phyloP scores from a whole-genome alignment of 164 flowering plant genomes.

The Aristolochia contorta region DNA sequence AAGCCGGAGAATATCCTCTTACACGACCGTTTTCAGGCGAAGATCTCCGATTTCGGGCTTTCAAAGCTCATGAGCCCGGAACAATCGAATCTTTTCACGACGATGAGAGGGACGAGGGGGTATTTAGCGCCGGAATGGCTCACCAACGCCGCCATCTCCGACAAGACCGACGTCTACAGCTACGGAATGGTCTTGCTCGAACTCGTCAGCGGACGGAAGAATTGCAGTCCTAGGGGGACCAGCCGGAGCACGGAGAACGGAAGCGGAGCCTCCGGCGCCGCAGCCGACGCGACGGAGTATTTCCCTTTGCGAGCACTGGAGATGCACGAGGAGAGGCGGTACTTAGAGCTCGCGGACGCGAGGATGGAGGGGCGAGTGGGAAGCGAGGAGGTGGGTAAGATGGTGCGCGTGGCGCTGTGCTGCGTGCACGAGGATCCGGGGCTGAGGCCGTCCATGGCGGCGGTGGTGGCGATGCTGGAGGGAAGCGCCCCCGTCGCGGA shows the following conservation, averaged over 20 bases:
- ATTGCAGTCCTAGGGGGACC: conserved; percentile 22
- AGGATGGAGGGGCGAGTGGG: conserved; percentile 60
- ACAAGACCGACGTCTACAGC: conserved; percentile 89
- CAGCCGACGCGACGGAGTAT: conserved; percentile 32
- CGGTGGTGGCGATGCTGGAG: conserved; percentile 79
- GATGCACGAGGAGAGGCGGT: conserved; percentile 74
- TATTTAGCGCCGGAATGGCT: conserved; percentile 98
- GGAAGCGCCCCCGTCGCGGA: conserved; percentile 4
- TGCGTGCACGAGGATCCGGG: conserved; percentile 86
- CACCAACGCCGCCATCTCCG: conserved; percentile 75
- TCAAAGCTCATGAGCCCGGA: conserved; percentile 68
- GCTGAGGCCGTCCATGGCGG: conserved; percentile 64
- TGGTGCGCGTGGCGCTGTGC: conserved; percentile 73
- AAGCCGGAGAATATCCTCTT: conserved; percentile 88
- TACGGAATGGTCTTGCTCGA: conserved; percentile 90
- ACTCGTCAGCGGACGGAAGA: conserved; percentile 75
- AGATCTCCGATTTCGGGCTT: conserved; percentile 87
- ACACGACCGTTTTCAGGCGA: conserved; percentile 54
- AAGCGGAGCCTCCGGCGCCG: conserved; percentile 18
- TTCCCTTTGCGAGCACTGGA: conserved; percentile 75
- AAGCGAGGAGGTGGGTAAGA: conserved; percentile 51
- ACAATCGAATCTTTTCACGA: conserved; percentile 67
- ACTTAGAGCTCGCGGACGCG: conserved; percentile 67
- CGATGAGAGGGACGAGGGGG: conserved; percentile 93
- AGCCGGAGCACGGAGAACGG: neutral